phyloP scores from a whole-genome alignment of 805 yeast species.

The Henningerozyma blattae region DNA sequence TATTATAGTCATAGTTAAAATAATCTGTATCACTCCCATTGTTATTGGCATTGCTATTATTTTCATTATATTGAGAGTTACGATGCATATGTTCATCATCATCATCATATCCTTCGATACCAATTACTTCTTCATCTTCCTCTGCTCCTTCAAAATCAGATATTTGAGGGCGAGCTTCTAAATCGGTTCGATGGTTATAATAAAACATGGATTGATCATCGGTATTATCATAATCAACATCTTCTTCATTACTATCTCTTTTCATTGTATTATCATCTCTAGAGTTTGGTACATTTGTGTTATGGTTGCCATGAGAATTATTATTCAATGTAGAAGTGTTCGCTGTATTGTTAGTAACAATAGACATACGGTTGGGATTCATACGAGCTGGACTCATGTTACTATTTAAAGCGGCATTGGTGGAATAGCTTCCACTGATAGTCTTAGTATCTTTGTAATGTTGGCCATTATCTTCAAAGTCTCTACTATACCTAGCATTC shows the following conservation, averaged over 20 bases:
- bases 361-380: no score
- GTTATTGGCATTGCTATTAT: neutral
- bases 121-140: conserved; percentile 12
- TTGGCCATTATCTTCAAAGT: no score
- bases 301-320: conserved; percentile 5
- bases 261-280: neutral
- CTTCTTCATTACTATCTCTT: conserved; percentile 1
- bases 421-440: no score
- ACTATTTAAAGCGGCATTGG: no score
- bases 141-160: conserved; percentile 19
- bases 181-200: conserved; percentile 20
- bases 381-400: neutral
- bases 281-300: conserved; percentile 5
- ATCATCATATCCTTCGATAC: conserved; percentile 2
- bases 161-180: conserved; percentile 21
- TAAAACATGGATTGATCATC: conserved; percentile 25
- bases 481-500: no score
- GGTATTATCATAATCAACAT: conserved; percentile 12
- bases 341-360: neutral
- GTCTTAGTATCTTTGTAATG: neutral
- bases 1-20: no score
- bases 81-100: conserved; percentile 2
- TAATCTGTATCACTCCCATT: neutral
- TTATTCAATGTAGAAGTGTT: neutral
- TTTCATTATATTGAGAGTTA: neutral